Evolutionary conservation across 1,139 yeast genomes (phyloP).

Genomic region (Saccharomyces hybrid): DNA sequence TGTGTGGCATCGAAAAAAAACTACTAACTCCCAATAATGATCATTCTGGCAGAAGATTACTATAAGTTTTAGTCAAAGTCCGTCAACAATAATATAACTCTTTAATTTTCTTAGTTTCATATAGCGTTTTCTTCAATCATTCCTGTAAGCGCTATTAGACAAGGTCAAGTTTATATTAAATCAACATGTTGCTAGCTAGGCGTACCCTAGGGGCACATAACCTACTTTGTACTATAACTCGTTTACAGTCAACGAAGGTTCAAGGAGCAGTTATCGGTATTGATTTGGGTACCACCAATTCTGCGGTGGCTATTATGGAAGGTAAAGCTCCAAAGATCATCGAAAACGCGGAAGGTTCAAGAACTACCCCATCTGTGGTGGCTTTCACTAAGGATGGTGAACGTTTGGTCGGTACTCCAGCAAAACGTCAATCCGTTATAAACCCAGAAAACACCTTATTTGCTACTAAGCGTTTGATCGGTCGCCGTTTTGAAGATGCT

Average conservation of each 20-base stretch:
- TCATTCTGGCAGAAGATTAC: background rate
- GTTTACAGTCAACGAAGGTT: constrained; percentile 43
- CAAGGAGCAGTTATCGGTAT: constrained; percentile 81
- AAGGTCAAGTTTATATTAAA: background rate
- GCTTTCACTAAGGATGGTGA: constrained; percentile 97
- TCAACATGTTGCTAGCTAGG: background rate
- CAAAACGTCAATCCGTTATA: constrained; percentile 98
- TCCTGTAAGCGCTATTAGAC: background rate
- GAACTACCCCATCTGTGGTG: constrained; percentile 97
- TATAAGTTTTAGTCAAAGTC: background rate
- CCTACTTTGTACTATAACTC: constrained; percentile 4
- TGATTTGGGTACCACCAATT: constrained; percentile 98
- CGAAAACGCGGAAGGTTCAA: constrained; percentile 97
- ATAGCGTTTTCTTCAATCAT: background rate
- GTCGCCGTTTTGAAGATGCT: constrained; percentile 91
- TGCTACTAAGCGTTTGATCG: constrained; percentile 97
- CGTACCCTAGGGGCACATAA: background rate
- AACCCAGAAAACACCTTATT: constrained; percentile 96
- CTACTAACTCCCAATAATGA: background rate
- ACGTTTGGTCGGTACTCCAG: constrained; percentile 95
- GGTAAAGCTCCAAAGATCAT: constrained; percentile 94
- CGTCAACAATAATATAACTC: background rate
- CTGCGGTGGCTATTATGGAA: constrained; percentile 97
- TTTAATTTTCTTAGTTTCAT: background rate
- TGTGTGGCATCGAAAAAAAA: background rate